These are phyloP conservation scores for Quercus bicolor DNA, from an alignment of 306 rosid species.

Conservation along the genomic window DNA sequence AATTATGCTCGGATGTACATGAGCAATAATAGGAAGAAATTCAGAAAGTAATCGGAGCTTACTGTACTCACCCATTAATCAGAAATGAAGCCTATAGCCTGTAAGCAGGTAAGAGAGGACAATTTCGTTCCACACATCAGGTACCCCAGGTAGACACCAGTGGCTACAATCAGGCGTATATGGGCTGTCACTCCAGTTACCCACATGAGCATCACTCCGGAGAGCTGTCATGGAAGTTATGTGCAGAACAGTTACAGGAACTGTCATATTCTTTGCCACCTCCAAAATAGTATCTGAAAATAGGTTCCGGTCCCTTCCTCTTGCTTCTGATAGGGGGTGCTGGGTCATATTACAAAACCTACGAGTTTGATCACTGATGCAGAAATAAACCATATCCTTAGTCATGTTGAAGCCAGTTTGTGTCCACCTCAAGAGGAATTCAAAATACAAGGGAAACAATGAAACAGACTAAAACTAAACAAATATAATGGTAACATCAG, in stretches of 20 bases:
- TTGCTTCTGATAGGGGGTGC: slow-evolving; percentile 39
- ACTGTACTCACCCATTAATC: slow-evolving; percentile 30
- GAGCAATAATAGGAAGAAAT: not conserved
- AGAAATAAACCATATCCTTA: slow-evolving; percentile 28
- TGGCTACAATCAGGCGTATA: slow-evolving; percentile 69
- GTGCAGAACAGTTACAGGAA: slow-evolving; percentile 53
- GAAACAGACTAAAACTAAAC: not conserved
- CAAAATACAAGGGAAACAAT: not conserved
- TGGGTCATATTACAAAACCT: slow-evolving; percentile 54
- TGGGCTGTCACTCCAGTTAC: slow-evolving; percentile 67
- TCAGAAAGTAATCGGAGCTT: slow-evolving; percentile 22
- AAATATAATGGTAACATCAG: not conserved
- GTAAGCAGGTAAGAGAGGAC: slow-evolving; percentile 50
- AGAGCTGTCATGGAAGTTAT: slow-evolving; percentile 73
- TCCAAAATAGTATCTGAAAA: slow-evolving; percentile 58
- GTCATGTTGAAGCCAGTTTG: slow-evolving; percentile 7
- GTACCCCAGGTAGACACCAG: slow-evolving; percentile 91
- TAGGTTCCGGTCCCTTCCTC: slow-evolving; percentile 48
- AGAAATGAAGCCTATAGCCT: slow-evolving; percentile 28
- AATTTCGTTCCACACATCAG: slow-evolving; percentile 85
- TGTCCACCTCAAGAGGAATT: slow-evolving; percentile 6
- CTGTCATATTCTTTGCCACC: slow-evolving; percentile 41
- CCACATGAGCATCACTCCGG: slow-evolving; percentile 84
- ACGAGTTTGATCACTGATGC: slow-evolving; percentile 51
- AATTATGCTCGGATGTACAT: slow-evolving; percentile 6